Percentiles rank a stretch among this genome's conserved stretches.
Conservation (phyloP, 208 protist genomes). For the Crithidia mellificae region DNA sequence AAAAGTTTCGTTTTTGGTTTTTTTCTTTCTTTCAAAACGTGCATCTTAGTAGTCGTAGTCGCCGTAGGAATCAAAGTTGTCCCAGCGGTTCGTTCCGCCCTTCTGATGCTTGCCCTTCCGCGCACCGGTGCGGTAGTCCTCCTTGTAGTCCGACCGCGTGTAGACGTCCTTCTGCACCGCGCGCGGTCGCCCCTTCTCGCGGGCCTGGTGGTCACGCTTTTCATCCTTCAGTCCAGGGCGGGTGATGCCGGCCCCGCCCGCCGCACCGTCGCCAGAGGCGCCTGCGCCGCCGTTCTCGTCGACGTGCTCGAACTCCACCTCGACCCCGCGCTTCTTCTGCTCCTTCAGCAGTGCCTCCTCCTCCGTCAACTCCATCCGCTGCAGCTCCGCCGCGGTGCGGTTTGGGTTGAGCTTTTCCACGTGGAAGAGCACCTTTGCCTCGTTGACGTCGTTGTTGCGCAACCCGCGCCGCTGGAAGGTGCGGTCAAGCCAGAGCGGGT, state of each 20-base stretch:
- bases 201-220: conserved; percentile 10
- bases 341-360: conserved; percentile 54
- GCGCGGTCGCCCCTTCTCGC: conserved; percentile 21
- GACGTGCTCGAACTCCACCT: conserved; percentile 37
- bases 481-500: conserved; percentile 59
- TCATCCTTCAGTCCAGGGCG: background rate
- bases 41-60: conserved; percentile 53
- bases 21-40: no score
- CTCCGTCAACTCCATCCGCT: conserved; percentile 44
- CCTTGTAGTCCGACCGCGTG: conserved; percentile 63
- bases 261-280: background rate
- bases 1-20: no score
- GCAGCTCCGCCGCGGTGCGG: conserved; percentile 49
- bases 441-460: conserved; percentile 64
- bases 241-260: background rate
- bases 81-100: conserved; percentile 50
- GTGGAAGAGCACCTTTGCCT: conserved; percentile 58
- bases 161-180: conserved; percentile 21
- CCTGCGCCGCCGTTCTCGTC: conserved; percentile 11
- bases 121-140: conserved; percentile 44
- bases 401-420: conserved; percentile 47
- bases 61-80: conserved; percentile 38
- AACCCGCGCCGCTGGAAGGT: conserved; percentile 45
- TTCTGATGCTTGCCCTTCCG: conserved; percentile 81
- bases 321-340: conserved; percentile 38